Evolutionary conservation across 2,329 filamentous ascomycete genomes (phyloP), one percentile per base, ranked within the genome.

Genomic region (Fusarium sp.): DNA sequence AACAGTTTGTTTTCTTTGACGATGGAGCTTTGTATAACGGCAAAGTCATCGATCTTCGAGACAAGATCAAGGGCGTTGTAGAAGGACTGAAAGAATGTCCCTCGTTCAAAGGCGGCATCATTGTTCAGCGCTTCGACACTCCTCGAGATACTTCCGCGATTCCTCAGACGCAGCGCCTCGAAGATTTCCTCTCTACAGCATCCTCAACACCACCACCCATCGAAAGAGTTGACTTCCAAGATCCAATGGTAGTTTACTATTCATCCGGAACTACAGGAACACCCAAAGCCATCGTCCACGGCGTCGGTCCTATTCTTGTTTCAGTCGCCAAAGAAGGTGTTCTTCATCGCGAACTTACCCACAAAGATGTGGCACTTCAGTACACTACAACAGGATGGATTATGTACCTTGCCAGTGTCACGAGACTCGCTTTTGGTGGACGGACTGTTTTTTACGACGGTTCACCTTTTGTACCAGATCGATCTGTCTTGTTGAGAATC

Each of bases 221-320:
- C 63, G 85, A 86, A 41, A 85, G 89, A 41, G 81, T 93, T 8
- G 85, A 80, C 1, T 96, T 94, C 77, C 84, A 90, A 29, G 92
- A 95, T 68, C 93, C 94, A 0, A 91, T 93, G 79, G 81, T 95
- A 34, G 86, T 97, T 38, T 92, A 91, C 62, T 97, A 94, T 68
- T 92, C 91, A 0, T 92, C 90, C 2, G 93, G 93, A 4, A 97
- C 93, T 9, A 97, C 94, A 0, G 93, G 94, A 6, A 88, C 87
- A 22, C 94, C 94, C 15, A 97, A 97, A 76, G 94, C 92, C 63
- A 96, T 97, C 68, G 92, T 95, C 4, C 94, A 97, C 78, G 90
- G 89, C 2, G 86, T 88, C 2, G 92, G 92, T 6, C 90, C 91
- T 0, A 81, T 88, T 2, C 78, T 92, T 30, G 67, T 93, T 25